phyloP scores from a whole-genome alignment of 2,329 filamentous ascomycete species.

The Pseudogymnoascus sp. region DNA sequence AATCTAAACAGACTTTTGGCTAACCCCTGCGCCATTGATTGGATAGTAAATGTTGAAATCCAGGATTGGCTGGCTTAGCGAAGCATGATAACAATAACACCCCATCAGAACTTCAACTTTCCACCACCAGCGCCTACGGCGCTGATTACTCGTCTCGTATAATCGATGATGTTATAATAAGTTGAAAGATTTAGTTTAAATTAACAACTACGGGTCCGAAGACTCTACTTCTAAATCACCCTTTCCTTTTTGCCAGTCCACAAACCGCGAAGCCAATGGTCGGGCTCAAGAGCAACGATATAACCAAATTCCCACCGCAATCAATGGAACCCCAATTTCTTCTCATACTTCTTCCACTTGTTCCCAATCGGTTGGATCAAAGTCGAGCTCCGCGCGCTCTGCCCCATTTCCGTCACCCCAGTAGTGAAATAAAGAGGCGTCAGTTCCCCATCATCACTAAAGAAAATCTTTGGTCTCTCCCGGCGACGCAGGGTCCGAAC shows the following conservation, averaged over 20 bases:
- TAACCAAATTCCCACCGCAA: neutral
- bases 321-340: neutral
- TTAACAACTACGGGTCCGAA: neutral
- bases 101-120: no score
- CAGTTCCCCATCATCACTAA: constrained; percentile 39
- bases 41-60: no score
- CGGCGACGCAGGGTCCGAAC: constrained; percentile 35
- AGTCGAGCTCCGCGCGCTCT: constrained; percentile 31
- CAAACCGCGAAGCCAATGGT: neutral
- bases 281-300: neutral
- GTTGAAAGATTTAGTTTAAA: neutral
- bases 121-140: no score
- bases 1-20: neutral
- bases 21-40: no score
- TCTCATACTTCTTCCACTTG: neutral
- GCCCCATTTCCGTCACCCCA: constrained; percentile 37
- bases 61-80: no score
- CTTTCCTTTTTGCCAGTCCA: neutral
- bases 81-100: no score
- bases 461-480: constrained; percentile 43
- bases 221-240: neutral
- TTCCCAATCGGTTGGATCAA: constrained; percentile 35
- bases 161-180: neutral
- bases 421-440: constrained; percentile 41
- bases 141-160: no score